phyloP scores from a whole-genome alignment of 1,284 basidiomycete species.

The Tylopilus sp. region DNA sequence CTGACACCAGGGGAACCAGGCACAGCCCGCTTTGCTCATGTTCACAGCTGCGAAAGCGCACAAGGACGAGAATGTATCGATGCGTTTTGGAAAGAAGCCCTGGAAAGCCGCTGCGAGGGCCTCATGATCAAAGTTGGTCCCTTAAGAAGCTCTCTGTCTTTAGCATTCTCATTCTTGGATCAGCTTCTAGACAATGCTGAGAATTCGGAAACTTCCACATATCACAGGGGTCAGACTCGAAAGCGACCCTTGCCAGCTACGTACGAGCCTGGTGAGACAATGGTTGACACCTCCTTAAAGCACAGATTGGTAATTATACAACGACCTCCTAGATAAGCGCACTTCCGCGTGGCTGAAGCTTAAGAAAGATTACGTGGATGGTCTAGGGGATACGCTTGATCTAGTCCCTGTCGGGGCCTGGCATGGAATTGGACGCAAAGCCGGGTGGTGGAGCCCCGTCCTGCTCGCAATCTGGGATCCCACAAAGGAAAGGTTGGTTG shows the following conservation, averaged over 20 bases:
- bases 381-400: conserved; percentile 61
- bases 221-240: conserved; percentile 39
- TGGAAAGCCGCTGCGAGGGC: conserved; percentile 85
- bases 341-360: conserved; percentile 80
- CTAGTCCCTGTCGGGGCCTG: conserved; percentile 80
- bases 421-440: conserved; percentile 93
- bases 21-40: conserved; percentile 72
- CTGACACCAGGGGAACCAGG: conserved; percentile 43
- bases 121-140: conserved; percentile 83
- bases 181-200: conserved; percentile 60
- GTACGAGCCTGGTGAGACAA: conserved; percentile 73
- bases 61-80: conserved; percentile 62
- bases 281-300: background rate
- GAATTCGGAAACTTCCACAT: conserved; percentile 35
- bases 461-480: conserved; percentile 81
- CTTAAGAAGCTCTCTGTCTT: conserved; percentile 18
- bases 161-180: conserved; percentile 8
- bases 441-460: conserved; percentile 91
- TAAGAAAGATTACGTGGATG: conserved; percentile 76
- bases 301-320: background rate
- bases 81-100: conserved; percentile 76
- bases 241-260: conserved; percentile 80
- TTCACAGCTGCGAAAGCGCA: conserved; percentile 73
- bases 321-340: conserved; percentile 53
- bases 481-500: conserved; percentile 65